Percentiles rank a stretch among this genome's conserved stretches.
Conservation (phyloP, 2,329 filamentous ascomycete species). For the Cordyceps farinosa region DNA sequence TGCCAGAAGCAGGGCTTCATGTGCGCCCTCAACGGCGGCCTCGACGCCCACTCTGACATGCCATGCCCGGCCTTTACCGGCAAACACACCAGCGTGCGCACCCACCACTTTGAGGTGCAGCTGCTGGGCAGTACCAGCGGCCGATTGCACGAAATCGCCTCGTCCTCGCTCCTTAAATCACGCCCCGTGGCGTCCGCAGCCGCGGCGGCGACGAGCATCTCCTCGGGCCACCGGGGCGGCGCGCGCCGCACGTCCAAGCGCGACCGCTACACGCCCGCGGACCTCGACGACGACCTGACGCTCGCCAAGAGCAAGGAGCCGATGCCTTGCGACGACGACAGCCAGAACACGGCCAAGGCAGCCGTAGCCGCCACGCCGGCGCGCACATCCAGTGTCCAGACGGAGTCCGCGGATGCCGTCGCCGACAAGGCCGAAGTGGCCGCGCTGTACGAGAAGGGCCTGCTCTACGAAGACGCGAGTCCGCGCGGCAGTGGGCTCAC, state of each 20-base stretch:
- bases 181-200: background rate
- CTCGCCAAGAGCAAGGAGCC: conserved; percentile 5
- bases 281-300: conserved; percentile 9
- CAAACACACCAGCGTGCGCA: conserved; percentile 5
- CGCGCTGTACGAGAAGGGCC: background rate
- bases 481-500: background rate
- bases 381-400: background rate
- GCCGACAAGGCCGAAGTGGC: conserved; percentile 6
- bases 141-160: background rate
- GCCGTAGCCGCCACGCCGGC: background rate
- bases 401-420: background rate
- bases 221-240: background rate
- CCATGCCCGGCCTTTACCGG: background rate
- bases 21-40: conserved; percentile 8
- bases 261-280: conserved; percentile 3
- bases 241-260: background rate
- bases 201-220: background rate
- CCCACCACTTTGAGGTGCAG: conserved; percentile 6
- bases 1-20: conserved; percentile 3
- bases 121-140: background rate
- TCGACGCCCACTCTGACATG: background rate
- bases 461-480: background rate
- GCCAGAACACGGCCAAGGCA: background rate
- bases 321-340: conserved; percentile 8
- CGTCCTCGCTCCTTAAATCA: background rate